These are phyloP conservation scores for Botrytis elliptica DNA, from an alignment of 2,329 filamentous ascomycete species.

Conservation along the genomic window DNA sequence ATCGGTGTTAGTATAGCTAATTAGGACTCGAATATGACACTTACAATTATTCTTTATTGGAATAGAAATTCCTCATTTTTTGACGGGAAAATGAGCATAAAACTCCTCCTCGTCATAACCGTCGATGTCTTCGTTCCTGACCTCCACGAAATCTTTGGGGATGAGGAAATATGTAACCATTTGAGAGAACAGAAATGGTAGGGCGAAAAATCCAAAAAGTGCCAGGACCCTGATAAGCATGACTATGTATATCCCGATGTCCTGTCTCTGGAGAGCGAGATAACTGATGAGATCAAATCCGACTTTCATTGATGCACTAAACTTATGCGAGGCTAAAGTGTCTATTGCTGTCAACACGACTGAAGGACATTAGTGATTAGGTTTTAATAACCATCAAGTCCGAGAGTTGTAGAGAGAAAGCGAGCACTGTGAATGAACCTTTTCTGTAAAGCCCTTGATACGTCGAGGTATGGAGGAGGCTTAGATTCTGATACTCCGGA, in stretches of 20 bases:
- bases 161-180: neutral
- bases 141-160: constrained; percentile 5
- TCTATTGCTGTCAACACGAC: neutral
- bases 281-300: neutral
- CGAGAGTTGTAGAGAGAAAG: neutral
- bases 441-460: neutral
- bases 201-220: neutral
- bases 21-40: neutral
- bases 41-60: neutral
- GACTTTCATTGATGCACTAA: neutral
- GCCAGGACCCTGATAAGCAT: neutral
- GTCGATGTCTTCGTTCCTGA: constrained; percentile 7
- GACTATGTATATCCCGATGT: neutral
- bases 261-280: neutral
- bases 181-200: neutral
- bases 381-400: neutral
- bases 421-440: neutral
- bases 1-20: neutral
- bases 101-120: constrained; percentile 4
- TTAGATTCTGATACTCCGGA: no score
- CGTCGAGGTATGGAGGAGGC: no score
- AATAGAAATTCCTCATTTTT: neutral
- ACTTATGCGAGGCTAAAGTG: neutral
- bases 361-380: neutral
- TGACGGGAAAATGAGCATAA: neutral